Conservation (phyloP, 2,329 filamentous ascomycete species). For the Arthrobotrys iridis region DNA sequence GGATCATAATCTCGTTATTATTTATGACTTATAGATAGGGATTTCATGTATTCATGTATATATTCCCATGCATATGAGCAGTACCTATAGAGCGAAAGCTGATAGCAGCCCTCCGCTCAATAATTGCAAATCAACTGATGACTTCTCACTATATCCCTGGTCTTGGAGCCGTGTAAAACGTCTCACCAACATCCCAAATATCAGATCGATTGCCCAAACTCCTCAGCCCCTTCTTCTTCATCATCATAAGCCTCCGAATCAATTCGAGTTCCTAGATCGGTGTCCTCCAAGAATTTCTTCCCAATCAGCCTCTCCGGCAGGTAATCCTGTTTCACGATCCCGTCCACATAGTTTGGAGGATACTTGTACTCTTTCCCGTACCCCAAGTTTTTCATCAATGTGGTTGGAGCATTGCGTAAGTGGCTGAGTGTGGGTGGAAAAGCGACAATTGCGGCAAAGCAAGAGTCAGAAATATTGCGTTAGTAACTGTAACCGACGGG, state of each 20-base stretch:
- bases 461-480: neutral
- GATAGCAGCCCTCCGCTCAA: neutral
- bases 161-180: neutral
- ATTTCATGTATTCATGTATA: neutral
- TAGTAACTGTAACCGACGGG: constrained; percentile 29
- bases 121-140: neutral
- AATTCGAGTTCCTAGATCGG: constrained; percentile 79
- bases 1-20: neutral
- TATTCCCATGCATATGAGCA: neutral
- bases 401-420: constrained; percentile 88
- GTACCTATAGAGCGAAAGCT: neutral
- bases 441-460: constrained; percentile 21
- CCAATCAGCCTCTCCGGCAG: constrained; percentile 80
- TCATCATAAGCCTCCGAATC: constrained; percentile 72
- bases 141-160: neutral
- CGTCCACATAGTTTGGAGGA: constrained; percentile 86
- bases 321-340: constrained; percentile 83
- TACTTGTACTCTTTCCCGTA: constrained; percentile 96
- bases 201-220: constrained; percentile 9
- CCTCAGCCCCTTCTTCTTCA: neutral
- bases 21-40: constrained; percentile 1
- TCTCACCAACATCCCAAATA: neutral
- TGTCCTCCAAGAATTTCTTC: constrained; percentile 78
- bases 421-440: constrained; percentile 64
- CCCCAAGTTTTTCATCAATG: constrained; percentile 90